A percentile compares a stretch with the other conserved stretches of the same genome.
These are phyloP conservation scores for Clarireedia monteithiana DNA, from an alignment of 2,329 filamentous ascomycete species.

Conservation along the genomic window DNA sequence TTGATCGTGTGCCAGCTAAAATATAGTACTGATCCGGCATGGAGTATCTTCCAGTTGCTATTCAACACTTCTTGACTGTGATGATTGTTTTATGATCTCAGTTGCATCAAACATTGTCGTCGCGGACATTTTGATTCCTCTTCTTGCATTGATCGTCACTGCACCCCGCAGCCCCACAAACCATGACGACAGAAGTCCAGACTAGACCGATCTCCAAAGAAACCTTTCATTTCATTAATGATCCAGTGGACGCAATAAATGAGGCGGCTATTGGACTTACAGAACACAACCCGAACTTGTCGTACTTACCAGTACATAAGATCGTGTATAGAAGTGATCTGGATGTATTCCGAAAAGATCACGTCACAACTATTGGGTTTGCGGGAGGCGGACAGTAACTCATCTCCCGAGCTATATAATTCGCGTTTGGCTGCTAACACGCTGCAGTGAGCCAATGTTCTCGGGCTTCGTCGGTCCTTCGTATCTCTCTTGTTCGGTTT, in stretches of 20 bases:
- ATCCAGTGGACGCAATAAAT: slow-evolving; percentile 20
- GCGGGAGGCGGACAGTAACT: slow-evolving; percentile 25
- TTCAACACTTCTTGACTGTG: neutral
- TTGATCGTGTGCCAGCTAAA: neutral
- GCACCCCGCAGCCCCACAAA: slow-evolving; percentile 16
- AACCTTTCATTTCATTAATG: slow-evolving; percentile 24
- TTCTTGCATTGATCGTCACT: neutral
- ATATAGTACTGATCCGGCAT: neutral
- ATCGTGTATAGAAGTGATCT: slow-evolving; percentile 23
- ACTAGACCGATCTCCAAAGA: slow-evolving; percentile 16
- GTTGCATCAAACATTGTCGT: too few species aligned
- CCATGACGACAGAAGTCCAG: slow-evolving; percentile 16
- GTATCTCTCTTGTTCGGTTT: slow-evolving; percentile 33
- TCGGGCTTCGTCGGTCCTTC: slow-evolving; percentile 34
- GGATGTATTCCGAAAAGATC: slow-evolving; percentile 19
- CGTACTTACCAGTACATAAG: slow-evolving; percentile 19
- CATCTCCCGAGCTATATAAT: neutral
- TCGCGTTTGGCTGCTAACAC: neutral
- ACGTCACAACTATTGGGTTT: slow-evolving; percentile 25
- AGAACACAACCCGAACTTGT: slow-evolving; percentile 20
- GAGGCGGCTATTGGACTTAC: slow-evolving; percentile 22
- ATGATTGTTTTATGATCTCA: neutral
- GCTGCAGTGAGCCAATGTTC: slow-evolving; percentile 31
- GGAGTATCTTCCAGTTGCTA: neutral
- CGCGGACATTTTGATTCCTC: neutral